Evolutionary conservation across 208 protist genomes (phyloP), one percentile per base, ranked within the genome.

Genomic region (Acanthamoeba triangularis): DNA sequence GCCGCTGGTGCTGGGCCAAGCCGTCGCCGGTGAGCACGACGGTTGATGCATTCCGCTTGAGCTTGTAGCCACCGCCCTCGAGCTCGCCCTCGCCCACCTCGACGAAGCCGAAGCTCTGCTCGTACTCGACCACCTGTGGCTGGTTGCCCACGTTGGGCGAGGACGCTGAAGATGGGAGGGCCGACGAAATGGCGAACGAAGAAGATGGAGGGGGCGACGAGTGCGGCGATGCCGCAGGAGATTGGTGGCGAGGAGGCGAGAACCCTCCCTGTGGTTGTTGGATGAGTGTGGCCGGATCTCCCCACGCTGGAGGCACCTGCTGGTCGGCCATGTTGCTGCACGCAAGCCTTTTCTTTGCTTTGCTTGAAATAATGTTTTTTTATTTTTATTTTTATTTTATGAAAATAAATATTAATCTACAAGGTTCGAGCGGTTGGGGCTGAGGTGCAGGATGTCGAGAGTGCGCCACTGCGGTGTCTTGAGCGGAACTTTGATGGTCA

Each of bases 391-490:
- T 4, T 41, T 41, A 41, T 41, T 41, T 41, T 41, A 1, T 41
- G 1, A 41, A 41, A 41, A 41, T 41, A 41, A 41, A 41, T 41
- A 41, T 54, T 54, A 54, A 20, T 69, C 63, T 69, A 69, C 63
- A 69, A 69, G 63, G 63, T 33, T 1, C 8, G 63, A 69, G 63
- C 23, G 49, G 49, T 69, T 20, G 8, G 63, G 63, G 67, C 90
- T 94, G 65, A 94, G 90, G 67, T 94, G 90, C 14, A 82, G 90
- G 30, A 94, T 59, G 65, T 56, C 10, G 90, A 94, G 90, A 10
- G 90, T 94, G n/a, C 65, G 90, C 90, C 90, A 94, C 69, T 94
- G 65, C 33, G 37, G 33, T 33, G 25, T 10, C 67, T 84, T 82
- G 8, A 94, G n/a, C 23, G 90, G 90, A 13, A 94, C 90, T 41